Conservation (phyloP, 331 rosid genomes). For the Spiraea crenata region DNA sequence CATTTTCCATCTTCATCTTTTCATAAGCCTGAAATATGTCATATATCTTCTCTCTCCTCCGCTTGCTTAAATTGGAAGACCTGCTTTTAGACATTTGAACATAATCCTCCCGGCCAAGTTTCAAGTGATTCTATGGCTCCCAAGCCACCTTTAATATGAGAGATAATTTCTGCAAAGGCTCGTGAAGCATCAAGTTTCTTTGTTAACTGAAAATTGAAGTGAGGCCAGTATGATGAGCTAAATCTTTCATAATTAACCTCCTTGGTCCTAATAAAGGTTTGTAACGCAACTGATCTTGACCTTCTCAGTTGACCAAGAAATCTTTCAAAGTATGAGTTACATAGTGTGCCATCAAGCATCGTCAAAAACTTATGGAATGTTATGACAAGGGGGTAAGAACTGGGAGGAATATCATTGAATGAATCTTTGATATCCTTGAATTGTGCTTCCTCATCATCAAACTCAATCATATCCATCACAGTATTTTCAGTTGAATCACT, state of each 20-base stretch:
- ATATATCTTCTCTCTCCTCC: slow-evolving; percentile 42
- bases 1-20: slow-evolving; percentile 43
- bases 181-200: slow-evolving; percentile 45
- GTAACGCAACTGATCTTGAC: slow-evolving; percentile 41
- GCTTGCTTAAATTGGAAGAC: slow-evolving; percentile 35
- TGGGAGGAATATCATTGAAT: slow-evolving; percentile 41
- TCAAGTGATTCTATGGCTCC: slow-evolving; percentile 25
- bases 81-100: slow-evolving; percentile 35
- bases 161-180: slow-evolving; percentile 61
- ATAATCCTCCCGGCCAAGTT: slow-evolving; percentile 45
- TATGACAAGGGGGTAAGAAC: slow-evolving; percentile 59
- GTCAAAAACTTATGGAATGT: slow-evolving; percentile 63
- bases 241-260: slow-evolving; percentile 62
- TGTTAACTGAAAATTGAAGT: slow-evolving; percentile 35
- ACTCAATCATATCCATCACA: slow-evolving; percentile 33
- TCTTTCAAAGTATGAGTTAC: slow-evolving; percentile 57
- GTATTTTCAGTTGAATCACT: slow-evolving; percentile 17
- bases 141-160: slow-evolving; percentile 61
- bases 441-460: slow-evolving; percentile 30
- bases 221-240: slow-evolving; percentile 60
- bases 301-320: slow-evolving; percentile 34
- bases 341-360: slow-evolving; percentile 77
- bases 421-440: slow-evolving; percentile 56
- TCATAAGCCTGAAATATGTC: slow-evolving; percentile 54
- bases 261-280: slow-evolving; percentile 45